phyloP scores from a whole-genome alignment of 306 rosid species.

The Citrullus mucosospermus region DNA sequence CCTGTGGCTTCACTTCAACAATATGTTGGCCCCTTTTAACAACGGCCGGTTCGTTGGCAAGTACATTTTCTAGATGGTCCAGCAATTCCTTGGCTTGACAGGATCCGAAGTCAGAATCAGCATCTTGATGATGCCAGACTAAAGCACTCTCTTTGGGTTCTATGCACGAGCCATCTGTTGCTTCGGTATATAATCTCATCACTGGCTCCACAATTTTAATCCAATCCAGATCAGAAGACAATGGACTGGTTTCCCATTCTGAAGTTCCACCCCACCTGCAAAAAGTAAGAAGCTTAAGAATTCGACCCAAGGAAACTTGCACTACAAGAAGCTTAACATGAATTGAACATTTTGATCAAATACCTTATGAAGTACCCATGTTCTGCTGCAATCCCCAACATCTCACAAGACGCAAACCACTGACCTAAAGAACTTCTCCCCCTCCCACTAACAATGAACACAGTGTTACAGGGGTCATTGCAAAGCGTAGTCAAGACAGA shows the following conservation, averaged over 20 bases:
- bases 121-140: slow-evolving; percentile 18
- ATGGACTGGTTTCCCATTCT: slow-evolving; percentile 11
- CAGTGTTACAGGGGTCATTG: slow-evolving; percentile 9
- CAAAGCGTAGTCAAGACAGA: slow-evolving; percentile 11
- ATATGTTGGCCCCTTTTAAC: slow-evolving; percentile 14
- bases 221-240: slow-evolving; percentile 16
- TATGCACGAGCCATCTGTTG: slow-evolving; percentile 16
- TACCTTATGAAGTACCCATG: slow-evolving; percentile 15
- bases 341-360: background rate
- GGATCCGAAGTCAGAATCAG: slow-evolving; percentile 17
- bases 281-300: background rate
- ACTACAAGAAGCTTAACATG: background rate
- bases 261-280: slow-evolving; percentile 17
- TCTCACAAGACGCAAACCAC: slow-evolving; percentile 15
- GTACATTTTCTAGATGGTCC: slow-evolving; percentile 16
- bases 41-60: slow-evolving; percentile 12
- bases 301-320: background rate
- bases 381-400: slow-evolving; percentile 17
- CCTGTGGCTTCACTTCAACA: slow-evolving; percentile 18
- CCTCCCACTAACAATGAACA: slow-evolving; percentile 18
- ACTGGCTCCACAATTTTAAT: slow-evolving; percentile 14
- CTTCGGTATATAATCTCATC: slow-evolving; percentile 9
- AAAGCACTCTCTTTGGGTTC: slow-evolving; percentile 15
- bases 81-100: slow-evolving; percentile 17
- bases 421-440: slow-evolving; percentile 11